phyloP scores from a whole-genome alignment of 768 basidiomycete species.

The Kwoniella sp. region DNA sequence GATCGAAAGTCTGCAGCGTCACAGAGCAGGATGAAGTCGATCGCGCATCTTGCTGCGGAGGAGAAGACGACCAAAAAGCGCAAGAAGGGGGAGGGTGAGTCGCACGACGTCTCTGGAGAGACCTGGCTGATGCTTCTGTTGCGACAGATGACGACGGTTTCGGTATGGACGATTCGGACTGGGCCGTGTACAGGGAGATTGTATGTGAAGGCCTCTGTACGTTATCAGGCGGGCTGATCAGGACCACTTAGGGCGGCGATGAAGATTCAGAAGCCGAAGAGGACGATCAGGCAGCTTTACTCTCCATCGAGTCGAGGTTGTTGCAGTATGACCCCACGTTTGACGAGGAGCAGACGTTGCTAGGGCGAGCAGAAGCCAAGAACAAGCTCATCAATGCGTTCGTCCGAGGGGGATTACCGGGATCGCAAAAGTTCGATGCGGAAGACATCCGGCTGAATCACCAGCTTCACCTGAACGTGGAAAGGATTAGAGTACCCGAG shows the following conservation, averaged over 20 bases:
- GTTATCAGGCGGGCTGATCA: not conserved
- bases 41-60: conserved; percentile 84
- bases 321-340: conserved; percentile 81
- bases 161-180: conserved; percentile 90
- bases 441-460: conserved; percentile 48
- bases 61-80: conserved; percentile 67
- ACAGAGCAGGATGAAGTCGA: conserved; percentile 92
- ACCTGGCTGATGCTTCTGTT: not conserved
- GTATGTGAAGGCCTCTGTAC: conserved; percentile 54
- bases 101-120: not conserved
- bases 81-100: conserved; percentile 68
- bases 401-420: conserved; percentile 49
- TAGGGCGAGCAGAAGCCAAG: conserved; percentile 66
- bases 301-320: conserved; percentile 71
- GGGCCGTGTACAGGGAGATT: conserved; percentile 96
- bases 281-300: conserved; percentile 68
- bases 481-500: conserved; percentile 86
- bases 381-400: conserved; percentile 85
- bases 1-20: conserved; percentile 93
- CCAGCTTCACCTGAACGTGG: conserved; percentile 82
- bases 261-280: conserved; percentile 81
- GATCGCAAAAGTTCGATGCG: conserved; percentile 60
- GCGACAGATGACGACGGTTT: conserved; percentile 70
- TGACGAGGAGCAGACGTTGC: conserved; percentile 73
- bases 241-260: conserved; percentile 45